A percentile compares a stretch with the other conserved stretches of the same genome.
Conservation (phyloP, 139 green algal species). For the Chlamydomonas sp. region DNA sequence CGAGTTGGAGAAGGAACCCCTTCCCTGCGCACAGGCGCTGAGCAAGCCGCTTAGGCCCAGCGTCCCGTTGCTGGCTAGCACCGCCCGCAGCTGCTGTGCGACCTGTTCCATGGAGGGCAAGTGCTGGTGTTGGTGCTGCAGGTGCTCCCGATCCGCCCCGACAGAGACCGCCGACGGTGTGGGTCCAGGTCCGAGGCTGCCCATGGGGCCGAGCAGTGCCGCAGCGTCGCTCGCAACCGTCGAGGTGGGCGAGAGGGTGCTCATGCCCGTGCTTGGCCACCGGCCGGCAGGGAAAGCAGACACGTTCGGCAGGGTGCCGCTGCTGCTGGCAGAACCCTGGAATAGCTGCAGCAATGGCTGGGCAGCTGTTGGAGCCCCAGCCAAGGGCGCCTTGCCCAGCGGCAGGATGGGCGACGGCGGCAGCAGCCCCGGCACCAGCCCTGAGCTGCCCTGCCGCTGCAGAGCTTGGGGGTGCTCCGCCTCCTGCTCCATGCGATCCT, state of each 20-base stretch:
- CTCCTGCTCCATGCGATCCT: not conserved
- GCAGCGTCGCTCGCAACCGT: too few species aligned
- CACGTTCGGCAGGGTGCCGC: too few species aligned
- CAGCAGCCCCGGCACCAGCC: too few species aligned
- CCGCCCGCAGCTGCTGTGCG: slow-evolving; percentile 1
- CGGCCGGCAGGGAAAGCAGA: too few species aligned
- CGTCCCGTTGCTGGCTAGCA: slow-evolving; percentile 3
- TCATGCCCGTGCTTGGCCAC: too few species aligned
- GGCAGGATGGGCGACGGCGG: too few species aligned
- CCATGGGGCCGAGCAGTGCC: not conserved
- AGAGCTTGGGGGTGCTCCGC: not conserved
- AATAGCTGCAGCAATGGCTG: not conserved
- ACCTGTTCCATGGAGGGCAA: slow-evolving; percentile 5
- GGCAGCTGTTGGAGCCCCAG: too few species aligned
- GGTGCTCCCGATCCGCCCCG: too few species aligned
- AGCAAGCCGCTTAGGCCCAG: not conserved
- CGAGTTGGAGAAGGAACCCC: not conserved
- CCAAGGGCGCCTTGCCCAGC: too few species aligned
- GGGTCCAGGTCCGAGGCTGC: too few species aligned
- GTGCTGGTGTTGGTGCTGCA: not conserved
- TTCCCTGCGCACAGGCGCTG: not conserved
- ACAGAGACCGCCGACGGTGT: not conserved
- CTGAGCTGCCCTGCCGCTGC: not conserved
- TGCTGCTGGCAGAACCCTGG: not conserved
- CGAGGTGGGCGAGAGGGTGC: too few species aligned